Base-by-base conservation (phyloP, 495 filamentous ascomycete species). In the Aspergillus sclerotiicarbonarius region DNA sequence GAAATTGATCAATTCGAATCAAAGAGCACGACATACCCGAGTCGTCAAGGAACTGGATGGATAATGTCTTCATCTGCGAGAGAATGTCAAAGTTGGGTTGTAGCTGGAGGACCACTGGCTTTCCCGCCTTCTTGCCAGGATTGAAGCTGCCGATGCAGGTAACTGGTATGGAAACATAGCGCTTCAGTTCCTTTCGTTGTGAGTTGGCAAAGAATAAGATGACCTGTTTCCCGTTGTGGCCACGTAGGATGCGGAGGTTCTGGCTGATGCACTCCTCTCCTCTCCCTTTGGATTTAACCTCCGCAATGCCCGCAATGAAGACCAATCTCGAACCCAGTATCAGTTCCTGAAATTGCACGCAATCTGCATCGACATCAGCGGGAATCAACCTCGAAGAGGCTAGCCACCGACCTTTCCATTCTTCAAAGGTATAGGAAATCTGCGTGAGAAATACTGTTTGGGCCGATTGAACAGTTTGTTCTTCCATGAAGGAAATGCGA, bases 251-350 rank as follows among this genome's bases (percentile, higher is more conserved):
- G 10, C 76, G 74, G 7, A 80, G 56, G 55, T 80, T 80, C 61
- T 80, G 76, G 53, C 74, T 77, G 63, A 80, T 77, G 46, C 76
- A 80, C 62, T 80, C 76, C 48, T 80, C 76, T 4, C 76, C 76
- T 12, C 76, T 72, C 7, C 76, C 76, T 53, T 77, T 80, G 47
- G 75, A 78, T 47, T 76, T 77, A 50, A 72, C 75, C 47, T 78
- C 76, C 1, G 76, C 74, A 57, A 80, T 76, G 0, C 76, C 76
- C 0, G 72, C 73, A 43, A 78, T 70, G 44, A 78, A 76, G 10
- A 74, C 54, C 13, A 80, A 59, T 58, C 70, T 75, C 8, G 73
- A 72, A n/a, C 68, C 63, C 15, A 78, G 70, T 0, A 80, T 63
- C 8, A 74, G 41, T 53, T 80, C 76, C 62, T 80, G 76, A 41